phyloP scores from a whole-genome alignment of 2,329 filamentous ascomycete species.

The Neonectria neomacrospora region DNA sequence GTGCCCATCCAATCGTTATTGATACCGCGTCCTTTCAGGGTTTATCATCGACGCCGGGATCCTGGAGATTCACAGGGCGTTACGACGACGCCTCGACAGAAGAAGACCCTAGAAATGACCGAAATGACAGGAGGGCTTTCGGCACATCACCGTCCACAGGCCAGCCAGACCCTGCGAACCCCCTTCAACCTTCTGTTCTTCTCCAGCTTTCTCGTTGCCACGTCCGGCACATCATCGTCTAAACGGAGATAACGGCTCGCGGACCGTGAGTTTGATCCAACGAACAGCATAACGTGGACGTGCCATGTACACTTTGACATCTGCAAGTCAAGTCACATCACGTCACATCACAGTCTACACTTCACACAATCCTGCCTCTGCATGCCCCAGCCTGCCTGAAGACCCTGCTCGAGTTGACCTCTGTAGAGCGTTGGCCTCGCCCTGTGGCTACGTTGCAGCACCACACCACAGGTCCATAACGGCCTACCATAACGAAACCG shows the following conservation, averaged over 20 bases:
- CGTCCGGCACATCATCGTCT: background rate
- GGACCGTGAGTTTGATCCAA: background rate
- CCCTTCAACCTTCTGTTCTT: background rate
- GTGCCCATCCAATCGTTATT: background rate
- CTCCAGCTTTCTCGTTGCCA: background rate
- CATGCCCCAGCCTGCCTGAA: too few relatives aligned
- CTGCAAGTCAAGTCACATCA: background rate
- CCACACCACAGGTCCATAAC: background rate
- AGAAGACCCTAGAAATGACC: background rate
- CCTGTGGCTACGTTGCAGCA: background rate
- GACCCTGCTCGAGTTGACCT: too few relatives aligned
- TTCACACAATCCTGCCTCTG: too few relatives aligned
- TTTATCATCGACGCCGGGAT: slow-evolving; percentile 1
- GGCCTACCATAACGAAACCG: background rate
- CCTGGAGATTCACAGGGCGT: background rate
- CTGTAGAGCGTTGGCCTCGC: background rate
- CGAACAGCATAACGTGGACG: background rate
- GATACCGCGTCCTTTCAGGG: background rate
- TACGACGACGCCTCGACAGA: background rate
- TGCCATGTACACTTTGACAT: background rate
- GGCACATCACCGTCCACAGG: background rate
- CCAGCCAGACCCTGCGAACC: background rate
- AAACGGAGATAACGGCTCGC: background rate
- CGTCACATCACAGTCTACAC: too few relatives aligned
- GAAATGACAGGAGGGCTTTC: background rate